Evolutionary conservation across 148 eudicot species (phyloP).

Genomic region (Chenopodium suecicum): DNA sequence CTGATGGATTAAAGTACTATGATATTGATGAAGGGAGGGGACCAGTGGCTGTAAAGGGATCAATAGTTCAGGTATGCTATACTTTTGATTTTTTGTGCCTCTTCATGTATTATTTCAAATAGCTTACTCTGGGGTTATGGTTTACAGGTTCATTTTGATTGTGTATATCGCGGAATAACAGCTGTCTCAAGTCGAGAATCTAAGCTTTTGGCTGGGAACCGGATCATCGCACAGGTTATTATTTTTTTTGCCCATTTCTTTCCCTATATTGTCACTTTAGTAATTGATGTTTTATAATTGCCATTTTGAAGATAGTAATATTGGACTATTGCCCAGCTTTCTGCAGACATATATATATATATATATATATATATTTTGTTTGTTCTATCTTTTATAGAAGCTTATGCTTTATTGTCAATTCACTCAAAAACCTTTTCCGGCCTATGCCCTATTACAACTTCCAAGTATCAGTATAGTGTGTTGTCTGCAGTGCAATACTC

Average conservation of each 20-base stretch:
- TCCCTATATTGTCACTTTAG: neutral
- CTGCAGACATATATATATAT: neutral
- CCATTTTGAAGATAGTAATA: neutral
- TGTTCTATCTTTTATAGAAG: neutral
- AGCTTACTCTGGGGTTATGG: conserved; percentile 15
- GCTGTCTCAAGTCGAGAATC: conserved; percentile 98
- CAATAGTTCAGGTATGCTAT: conserved; percentile 73
- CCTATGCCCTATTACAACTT: neutral
- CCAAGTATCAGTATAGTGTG: neutral
- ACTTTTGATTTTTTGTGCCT: conserved; percentile 1
- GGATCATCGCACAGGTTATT: conserved; percentile 85
- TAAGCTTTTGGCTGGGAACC: conserved; percentile 93
- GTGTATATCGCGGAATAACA: conserved; percentile 78
- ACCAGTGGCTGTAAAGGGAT: conserved; percentile 74
- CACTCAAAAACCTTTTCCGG: too few species aligned
- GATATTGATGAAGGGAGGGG: conserved; percentile 87
- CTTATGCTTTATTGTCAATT: too few species aligned
- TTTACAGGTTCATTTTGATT: conserved; percentile 91
- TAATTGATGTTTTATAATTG: too few species aligned
- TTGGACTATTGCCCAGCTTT: neutral
- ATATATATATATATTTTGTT: too few species aligned
- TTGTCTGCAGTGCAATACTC: conserved; percentile 12
- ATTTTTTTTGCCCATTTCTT: neutral
- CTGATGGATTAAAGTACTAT: conserved; percentile 86
- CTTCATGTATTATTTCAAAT: conserved; percentile 6